Conservation (phyloP, 345 rosid genomes). For the Pistacia integerrima region DNA sequence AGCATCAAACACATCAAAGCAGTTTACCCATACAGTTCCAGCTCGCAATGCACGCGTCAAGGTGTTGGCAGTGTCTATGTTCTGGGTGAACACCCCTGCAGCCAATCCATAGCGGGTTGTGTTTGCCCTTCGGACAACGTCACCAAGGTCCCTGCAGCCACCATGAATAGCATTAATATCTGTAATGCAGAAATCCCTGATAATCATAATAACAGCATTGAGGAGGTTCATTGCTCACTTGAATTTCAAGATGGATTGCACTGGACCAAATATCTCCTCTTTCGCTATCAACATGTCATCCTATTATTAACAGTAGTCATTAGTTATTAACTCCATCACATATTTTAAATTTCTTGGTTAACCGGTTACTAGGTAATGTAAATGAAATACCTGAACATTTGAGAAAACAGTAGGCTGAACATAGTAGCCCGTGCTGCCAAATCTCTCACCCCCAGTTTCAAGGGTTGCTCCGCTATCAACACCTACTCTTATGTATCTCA, state of each 20-base stretch:
- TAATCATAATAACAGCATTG: not conserved
- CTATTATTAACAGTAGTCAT: conserved; percentile 30
- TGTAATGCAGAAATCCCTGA: not conserved
- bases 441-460: conserved; percentile 78
- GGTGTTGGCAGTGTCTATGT: conserved; percentile 74
- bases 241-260: conserved; percentile 86
- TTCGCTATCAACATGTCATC: conserved; percentile 89
- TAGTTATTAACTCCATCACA: not conserved
- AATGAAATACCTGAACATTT: conserved; percentile 58
- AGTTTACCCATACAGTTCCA: conserved; percentile 84
- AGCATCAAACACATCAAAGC: conserved; percentile 78
- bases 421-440: conserved; percentile 77
- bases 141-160: conserved; percentile 61
- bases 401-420: conserved; percentile 98
- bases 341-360: not conserved
- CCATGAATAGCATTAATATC: not conserved
- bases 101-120: conserved; percentile 65
- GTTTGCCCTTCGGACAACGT: conserved; percentile 73
- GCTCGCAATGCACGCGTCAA: conserved; percentile 65
- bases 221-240: conserved; percentile 49
- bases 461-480: conserved; percentile 85
- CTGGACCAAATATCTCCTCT: conserved; percentile 97
- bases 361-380: not conserved
- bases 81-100: conserved; percentile 82
- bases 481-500: conserved; percentile 69